These are phyloP conservation scores for Tolypocladium ophioglossoides DNA, from an alignment of 2,329 filamentous ascomycete species.

Conservation along the genomic window DNA sequence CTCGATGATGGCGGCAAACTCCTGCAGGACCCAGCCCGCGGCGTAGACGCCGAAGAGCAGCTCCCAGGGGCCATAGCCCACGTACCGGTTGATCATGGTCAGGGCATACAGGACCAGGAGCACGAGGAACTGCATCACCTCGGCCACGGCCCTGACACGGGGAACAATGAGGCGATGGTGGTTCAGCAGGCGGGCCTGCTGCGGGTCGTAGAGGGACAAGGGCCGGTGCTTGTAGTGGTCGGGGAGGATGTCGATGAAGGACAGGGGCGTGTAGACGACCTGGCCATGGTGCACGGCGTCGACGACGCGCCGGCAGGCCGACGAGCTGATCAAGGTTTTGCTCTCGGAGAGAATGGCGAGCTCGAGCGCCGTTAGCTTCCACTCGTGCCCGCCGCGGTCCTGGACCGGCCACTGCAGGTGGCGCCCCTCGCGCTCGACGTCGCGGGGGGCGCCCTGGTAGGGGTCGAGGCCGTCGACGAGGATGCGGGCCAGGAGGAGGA, in stretches of 20 bases:
- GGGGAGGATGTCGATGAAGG: slow-evolving; percentile 62
- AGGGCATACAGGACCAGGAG: slow-evolving; percentile 52
- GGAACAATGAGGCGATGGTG: slow-evolving; percentile 65
- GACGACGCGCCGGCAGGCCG: slow-evolving; percentile 59
- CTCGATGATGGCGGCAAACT: slow-evolving; percentile 54
- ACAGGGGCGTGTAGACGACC: slow-evolving; percentile 59
- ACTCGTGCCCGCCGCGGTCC: slow-evolving; percentile 27
- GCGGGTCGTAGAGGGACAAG: slow-evolving; percentile 59
- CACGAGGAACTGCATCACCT: slow-evolving; percentile 54
- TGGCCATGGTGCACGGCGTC: slow-evolving; percentile 59
- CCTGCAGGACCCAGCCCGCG: slow-evolving; percentile 57
- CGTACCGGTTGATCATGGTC: slow-evolving; percentile 50
- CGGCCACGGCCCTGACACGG: slow-evolving; percentile 54
- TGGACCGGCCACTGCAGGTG: slow-evolving; percentile 28
- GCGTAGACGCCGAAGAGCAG: slow-evolving; percentile 53
- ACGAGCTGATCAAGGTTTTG: slow-evolving; percentile 54
- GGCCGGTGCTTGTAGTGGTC: slow-evolving; percentile 64
- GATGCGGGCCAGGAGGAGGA: slow-evolving; percentile 56
- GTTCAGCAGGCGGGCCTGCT: slow-evolving; percentile 54
- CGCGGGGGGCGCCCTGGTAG: slow-evolving; percentile 55
- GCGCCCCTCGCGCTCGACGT: slow-evolving; percentile 40
- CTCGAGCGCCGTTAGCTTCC: slow-evolving; percentile 58
- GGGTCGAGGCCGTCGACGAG: slow-evolving; percentile 63
- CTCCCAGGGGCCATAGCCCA: slow-evolving; percentile 40
- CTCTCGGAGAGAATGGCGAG: slow-evolving; percentile 63